Percentiles rank a stretch among this genome's conserved stretches.
phyloP scores from a whole-genome alignment of 345 rosid species.

The Trapa incisa region DNA sequence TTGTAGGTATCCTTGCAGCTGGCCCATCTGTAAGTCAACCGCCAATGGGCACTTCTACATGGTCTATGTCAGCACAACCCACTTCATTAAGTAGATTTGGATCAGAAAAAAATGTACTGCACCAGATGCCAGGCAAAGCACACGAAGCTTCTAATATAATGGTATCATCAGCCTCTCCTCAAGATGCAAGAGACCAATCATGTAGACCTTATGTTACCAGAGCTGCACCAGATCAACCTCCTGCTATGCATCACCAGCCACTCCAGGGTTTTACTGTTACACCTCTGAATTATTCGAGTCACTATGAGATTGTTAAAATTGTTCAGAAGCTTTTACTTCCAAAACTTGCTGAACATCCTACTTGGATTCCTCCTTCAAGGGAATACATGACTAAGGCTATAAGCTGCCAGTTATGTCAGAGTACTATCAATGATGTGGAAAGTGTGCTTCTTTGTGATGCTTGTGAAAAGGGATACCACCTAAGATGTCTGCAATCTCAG shows the following conservation, averaged over 20 bases:
- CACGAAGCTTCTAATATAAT: conserved; percentile 32
- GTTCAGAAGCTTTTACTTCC: conserved; percentile 62
- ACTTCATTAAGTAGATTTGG: conserved; percentile 32
- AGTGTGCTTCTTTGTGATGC: conserved; percentile 73
- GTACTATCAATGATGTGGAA: conserved; percentile 58
- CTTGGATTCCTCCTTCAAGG: conserved; percentile 93
- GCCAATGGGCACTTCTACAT: conserved; percentile 38
- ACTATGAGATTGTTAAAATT: conserved; percentile 56
- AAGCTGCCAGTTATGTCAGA: conserved; percentile 64
- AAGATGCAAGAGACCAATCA: conserved; percentile 40
- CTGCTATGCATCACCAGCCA: conserved; percentile 39
- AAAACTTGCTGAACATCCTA: conserved; percentile 41
- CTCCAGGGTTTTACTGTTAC: conserved; percentile 40
- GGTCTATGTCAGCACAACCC: conserved; percentile 59
- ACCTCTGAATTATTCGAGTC: conserved; percentile 26
- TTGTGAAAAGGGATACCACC: conserved; percentile 88
- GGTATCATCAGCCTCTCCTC: conserved; percentile 24
- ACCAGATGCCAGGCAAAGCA: conserved; percentile 32
- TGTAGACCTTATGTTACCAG: conserved; percentile 48
- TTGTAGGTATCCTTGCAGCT: conserved; percentile 30
- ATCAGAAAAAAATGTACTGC: conserved; percentile 36
- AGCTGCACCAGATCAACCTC: conserved; percentile 33
- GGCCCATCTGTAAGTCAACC: conserved; percentile 41
- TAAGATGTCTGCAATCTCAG: conserved; percentile 55
- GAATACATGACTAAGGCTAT: conserved; percentile 69